Evolutionary conservation across 106 monocot species (phyloP).

Genomic region (Xerophyta viscosa): DNA sequence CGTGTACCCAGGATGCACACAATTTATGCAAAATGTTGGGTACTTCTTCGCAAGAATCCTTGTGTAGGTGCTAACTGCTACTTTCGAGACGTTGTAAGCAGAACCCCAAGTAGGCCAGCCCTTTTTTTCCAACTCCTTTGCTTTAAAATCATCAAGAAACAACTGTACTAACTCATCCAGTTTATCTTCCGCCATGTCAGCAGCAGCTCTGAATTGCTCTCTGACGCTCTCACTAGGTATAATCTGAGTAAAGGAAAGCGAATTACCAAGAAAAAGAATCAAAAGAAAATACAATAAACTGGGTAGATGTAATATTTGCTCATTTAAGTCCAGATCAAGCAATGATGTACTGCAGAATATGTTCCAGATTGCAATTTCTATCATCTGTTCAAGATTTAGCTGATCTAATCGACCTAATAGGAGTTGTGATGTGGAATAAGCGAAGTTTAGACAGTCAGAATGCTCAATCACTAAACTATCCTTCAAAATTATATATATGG

Average conservation of each 20-base stretch:
- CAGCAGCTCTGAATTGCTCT: constrained; percentile 16
- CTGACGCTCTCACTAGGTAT: constrained; percentile 31
- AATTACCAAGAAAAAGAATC: background rate
- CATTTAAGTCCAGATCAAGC: too few species aligned
- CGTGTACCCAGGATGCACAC: constrained; percentile 52
- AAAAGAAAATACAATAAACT: too few species aligned
- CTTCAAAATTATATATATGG: too few species aligned
- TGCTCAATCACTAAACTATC: too few species aligned
- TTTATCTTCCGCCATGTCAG: constrained; percentile 20
- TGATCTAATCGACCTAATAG: too few species aligned
- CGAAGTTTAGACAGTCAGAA: too few species aligned
- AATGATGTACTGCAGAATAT: too few species aligned
- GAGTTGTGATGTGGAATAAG: too few species aligned
- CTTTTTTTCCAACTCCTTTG: constrained; percentile 16
- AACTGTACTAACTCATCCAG: constrained; percentile 28
- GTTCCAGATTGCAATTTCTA: too few species aligned
- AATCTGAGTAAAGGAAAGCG: constrained; percentile 15
- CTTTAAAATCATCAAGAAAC: constrained; percentile 47
- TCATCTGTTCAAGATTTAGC: too few species aligned
- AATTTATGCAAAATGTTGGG: constrained; percentile 42
- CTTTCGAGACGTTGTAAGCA: constrained; percentile 53
- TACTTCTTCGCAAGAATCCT: constrained; percentile 42
- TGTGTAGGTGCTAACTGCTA: constrained; percentile 31
- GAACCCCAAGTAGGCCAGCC: constrained; percentile 53
- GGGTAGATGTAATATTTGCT: too few species aligned